Percentiles rank a stretch among this genome's conserved stretches.
phyloP scores from a whole-genome alignment of 1,284 basidiomycete species.

The Rhodotorula sp. region DNA sequence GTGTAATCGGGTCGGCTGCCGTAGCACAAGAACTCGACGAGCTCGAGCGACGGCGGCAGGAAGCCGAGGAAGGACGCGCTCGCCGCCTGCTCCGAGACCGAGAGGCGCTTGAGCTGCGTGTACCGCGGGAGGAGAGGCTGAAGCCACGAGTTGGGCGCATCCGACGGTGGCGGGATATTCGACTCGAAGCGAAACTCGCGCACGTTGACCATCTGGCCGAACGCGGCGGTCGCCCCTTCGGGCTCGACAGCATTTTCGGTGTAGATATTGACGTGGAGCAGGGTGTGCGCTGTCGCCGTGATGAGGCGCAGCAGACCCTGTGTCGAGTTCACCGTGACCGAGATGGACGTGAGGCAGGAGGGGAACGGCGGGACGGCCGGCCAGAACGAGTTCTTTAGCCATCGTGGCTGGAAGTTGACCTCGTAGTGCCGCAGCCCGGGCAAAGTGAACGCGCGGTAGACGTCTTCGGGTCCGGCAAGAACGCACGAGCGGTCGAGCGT shows the following conservation, averaged over 20 bases:
- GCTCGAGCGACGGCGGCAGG: background rate
- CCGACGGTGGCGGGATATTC: background rate
- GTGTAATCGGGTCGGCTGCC: background rate
- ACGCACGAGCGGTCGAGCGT: background rate
- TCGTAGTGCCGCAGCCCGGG: background rate
- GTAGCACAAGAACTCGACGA: slow-evolving; percentile 12
- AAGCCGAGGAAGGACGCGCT: background rate
- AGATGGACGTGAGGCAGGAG: background rate
- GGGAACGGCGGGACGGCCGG: background rate
- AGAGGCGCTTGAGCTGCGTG: background rate
- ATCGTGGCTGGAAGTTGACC: slow-evolving; percentile 2
- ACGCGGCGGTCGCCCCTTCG: background rate
- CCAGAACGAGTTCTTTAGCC: background rate
- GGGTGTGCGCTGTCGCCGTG: background rate
- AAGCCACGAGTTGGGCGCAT: background rate
- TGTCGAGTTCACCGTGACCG: slow-evolving; percentile 7
- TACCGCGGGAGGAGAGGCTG: background rate
- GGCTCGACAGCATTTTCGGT: slow-evolving; percentile 8
- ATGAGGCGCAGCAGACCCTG: background rate
- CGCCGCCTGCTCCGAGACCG: slow-evolving; percentile 13
- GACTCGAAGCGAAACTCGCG: slow-evolving; percentile 4
- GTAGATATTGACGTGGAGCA: slow-evolving; percentile 8
- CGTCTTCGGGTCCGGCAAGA: background rate
- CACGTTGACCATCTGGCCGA: background rate
- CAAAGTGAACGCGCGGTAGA: slow-evolving; percentile 1